Conservation (phyloP, 305 asterid species). For the Fraxinus nigra region DNA sequence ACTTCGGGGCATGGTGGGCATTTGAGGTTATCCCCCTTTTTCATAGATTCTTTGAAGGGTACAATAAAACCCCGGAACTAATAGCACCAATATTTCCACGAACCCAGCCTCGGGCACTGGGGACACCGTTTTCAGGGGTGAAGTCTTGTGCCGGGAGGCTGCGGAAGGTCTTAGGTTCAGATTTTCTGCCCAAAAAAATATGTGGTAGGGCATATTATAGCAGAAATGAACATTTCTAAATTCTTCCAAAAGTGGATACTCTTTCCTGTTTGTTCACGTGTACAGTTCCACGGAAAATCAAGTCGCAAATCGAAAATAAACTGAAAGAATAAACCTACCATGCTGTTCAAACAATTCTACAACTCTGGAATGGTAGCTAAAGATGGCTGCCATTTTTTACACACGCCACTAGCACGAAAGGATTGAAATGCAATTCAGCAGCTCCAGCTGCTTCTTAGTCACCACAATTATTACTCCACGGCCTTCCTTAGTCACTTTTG, state of each 20-base stretch:
- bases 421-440: conserved; percentile 27
- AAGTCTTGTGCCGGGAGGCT: not conserved
- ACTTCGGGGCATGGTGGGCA: not conserved
- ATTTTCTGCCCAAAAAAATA: not conserved
- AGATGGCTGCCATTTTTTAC: conserved; percentile 29
- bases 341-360: conserved; percentile 3
- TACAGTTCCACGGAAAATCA: not conserved
- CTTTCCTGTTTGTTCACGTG: not conserved
- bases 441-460: conserved; percentile 49
- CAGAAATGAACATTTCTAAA: not conserved
- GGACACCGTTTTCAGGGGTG: not conserved
- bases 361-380: conserved; percentile 33
- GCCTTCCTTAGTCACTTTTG: conserved; percentile 12
- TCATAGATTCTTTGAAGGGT: not conserved
- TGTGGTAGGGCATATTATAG: not conserved
- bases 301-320: not conserved
- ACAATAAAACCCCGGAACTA: not conserved
- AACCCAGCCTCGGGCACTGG: not conserved
- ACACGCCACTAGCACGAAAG: not conserved
- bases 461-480: conserved; percentile 51
- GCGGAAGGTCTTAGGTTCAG: not conserved
- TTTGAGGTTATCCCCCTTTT: not conserved
- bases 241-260: not conserved
- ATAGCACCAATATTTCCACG: not conserved
- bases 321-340: not conserved